Conservation (phyloP, 2,329 filamentous ascomycete species). For the Claviceps digitariae region DNA sequence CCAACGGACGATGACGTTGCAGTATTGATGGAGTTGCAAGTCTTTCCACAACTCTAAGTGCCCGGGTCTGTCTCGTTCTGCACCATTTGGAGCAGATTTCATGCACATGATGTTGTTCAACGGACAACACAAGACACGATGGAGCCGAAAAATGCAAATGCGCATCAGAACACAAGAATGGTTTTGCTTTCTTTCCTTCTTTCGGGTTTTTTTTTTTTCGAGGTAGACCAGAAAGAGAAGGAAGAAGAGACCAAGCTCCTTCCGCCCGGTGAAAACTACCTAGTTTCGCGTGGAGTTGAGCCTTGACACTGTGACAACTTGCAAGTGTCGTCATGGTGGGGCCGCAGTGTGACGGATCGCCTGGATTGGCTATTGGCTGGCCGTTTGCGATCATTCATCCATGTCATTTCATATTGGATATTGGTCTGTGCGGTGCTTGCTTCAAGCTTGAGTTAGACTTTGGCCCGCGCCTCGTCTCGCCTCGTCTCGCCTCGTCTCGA, state of each 20-base stretch:
- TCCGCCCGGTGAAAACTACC: not conserved
- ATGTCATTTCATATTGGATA: not conserved
- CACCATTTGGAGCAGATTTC: too few relatives aligned
- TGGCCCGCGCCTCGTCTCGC: not conserved
- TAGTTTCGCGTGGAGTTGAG: too few relatives aligned
- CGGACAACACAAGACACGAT: too few relatives aligned
- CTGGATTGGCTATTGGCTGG: slow-evolving; percentile 1
- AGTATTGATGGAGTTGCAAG: too few relatives aligned
- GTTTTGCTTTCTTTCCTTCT: not conserved
- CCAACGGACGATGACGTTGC: too few relatives aligned
- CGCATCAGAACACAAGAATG: too few relatives aligned
- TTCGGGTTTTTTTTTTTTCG: not conserved
- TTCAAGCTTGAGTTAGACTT: not conserved
- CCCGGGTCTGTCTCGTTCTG: too few relatives aligned
- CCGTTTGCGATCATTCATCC: not conserved
- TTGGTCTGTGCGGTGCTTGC: too few relatives aligned
- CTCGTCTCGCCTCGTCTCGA: not conserved
- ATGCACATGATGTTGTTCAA: too few relatives aligned
- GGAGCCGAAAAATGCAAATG: too few relatives aligned
- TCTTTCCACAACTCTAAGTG: too few relatives aligned
- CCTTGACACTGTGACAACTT: not conserved
- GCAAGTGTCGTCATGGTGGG: slow-evolving; percentile 2
- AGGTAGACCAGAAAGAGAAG: too few relatives aligned
- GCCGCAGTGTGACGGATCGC: not conserved
- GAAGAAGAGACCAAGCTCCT: not conserved